Percentiles rank a stretch among this genome's conserved stretches.
Evolutionary conservation across 2,329 filamentous ascomycete species (phyloP).

Genomic region (Neonectria magnoliae): DNA sequence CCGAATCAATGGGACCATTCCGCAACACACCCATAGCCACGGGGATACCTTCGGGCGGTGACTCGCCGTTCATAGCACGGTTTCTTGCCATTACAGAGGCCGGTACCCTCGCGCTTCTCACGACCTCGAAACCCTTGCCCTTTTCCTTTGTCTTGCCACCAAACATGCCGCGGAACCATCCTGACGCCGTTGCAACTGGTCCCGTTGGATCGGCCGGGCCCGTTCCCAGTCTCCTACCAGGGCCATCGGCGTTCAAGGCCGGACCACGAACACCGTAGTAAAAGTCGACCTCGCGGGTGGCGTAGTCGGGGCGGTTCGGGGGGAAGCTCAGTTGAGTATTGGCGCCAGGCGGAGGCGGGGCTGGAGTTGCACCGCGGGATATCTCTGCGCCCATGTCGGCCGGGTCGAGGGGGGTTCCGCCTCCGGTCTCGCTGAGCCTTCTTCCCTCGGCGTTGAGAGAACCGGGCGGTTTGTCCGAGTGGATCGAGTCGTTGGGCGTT

Average conservation of each 20-base stretch:
- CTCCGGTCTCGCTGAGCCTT: constrained; percentile 49
- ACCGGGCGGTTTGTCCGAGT: constrained; percentile 45
- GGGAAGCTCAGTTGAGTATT: constrained; percentile 53
- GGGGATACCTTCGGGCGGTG: constrained; percentile 73
- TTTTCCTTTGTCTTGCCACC: constrained; percentile 92
- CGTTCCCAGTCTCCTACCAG: constrained; percentile 87
- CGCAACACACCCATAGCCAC: constrained; percentile 70
- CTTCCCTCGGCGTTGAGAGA: constrained; percentile 47
- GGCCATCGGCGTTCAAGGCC: constrained; percentile 82
- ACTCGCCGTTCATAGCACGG: constrained; percentile 69
- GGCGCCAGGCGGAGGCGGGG: constrained; percentile 46
- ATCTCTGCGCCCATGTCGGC: constrained; percentile 54
- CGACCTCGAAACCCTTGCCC: constrained; percentile 96
- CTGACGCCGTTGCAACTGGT: constrained; percentile 86
- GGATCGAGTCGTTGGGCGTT: constrained; percentile 58
- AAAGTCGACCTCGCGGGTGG: constrained; percentile 94
- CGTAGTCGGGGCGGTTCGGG: constrained; percentile 80
- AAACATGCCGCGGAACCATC: constrained; percentile 85
- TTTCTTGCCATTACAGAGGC: constrained; percentile 71
- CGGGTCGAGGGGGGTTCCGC: constrained; percentile 48
- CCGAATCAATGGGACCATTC: constrained; percentile 71
- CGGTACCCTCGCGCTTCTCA: constrained; percentile 87
- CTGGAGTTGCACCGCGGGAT: constrained; percentile 56
- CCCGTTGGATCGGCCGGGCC: constrained; percentile 95
- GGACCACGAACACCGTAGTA: constrained; percentile 95